Evolutionary conservation across 2,329 filamentous ascomycete genomes (phyloP).

Genomic region (Triangularia setosa): DNA sequence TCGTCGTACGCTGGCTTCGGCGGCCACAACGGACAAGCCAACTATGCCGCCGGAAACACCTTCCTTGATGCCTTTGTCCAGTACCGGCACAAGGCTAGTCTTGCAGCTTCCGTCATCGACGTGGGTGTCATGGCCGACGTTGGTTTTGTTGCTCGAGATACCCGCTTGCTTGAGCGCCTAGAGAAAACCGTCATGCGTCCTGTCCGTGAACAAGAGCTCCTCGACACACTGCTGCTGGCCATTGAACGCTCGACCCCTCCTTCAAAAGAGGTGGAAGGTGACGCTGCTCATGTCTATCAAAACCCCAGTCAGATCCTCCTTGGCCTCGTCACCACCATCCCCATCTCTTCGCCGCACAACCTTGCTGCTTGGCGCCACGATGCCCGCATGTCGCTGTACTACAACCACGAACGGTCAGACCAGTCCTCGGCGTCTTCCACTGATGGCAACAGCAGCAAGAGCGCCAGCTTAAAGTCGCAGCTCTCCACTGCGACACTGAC

Average conservation of each 20-base stretch:
- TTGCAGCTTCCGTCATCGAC: constrained; percentile 17
- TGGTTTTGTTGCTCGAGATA: background rate
- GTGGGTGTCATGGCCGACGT: background rate
- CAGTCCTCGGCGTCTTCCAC: background rate
- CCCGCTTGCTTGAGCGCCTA: background rate
- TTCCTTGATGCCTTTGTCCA: constrained; percentile 33
- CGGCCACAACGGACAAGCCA: constrained; percentile 28
- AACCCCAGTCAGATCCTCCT: background rate
- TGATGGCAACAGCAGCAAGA: background rate
- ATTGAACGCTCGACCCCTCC: background rate
- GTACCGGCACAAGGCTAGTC: constrained; percentile 29
- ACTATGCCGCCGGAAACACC: constrained; percentile 36
- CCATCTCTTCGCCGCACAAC: background rate
- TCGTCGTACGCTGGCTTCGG: constrained; percentile 34
- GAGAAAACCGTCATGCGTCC: background rate
- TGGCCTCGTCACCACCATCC: background rate
- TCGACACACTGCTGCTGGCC: background rate
- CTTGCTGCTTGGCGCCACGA: background rate
- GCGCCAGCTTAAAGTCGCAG: background rate
- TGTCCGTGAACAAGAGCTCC: background rate
- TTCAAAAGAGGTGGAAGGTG: background rate
- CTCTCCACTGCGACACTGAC: background rate
- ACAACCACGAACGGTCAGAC: background rate
- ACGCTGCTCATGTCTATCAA: background rate
- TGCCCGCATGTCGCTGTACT: background rate